Percentiles rank a stretch among this genome's conserved stretches.
These are phyloP conservation scores for Monilinia fructicola DNA, from an alignment of 2,329 filamentous ascomycete species.

Conservation along the genomic window DNA sequence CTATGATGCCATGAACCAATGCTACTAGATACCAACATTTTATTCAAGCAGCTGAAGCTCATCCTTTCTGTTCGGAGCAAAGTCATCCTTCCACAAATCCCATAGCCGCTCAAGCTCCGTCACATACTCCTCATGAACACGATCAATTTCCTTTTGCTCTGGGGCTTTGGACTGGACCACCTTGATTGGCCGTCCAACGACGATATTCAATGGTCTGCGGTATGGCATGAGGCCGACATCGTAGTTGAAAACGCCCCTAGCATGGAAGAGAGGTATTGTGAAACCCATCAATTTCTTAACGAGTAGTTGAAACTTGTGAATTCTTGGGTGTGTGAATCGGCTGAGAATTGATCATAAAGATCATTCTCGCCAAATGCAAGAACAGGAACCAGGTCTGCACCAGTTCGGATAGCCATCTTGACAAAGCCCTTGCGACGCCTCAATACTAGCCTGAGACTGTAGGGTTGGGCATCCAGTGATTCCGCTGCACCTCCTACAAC, in stretches of 20 bases:
- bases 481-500: slow-evolving; percentile 91
- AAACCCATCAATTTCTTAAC: slow-evolving; percentile 87
- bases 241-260: slow-evolving; percentile 93
- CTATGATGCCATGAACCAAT: neutral
- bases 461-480: slow-evolving; percentile 82
- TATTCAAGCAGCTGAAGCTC: slow-evolving; percentile 68
- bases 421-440: slow-evolving; percentile 87
- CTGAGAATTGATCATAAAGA: slow-evolving; percentile 85
- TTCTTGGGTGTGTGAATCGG: slow-evolving; percentile 75
- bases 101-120: slow-evolving; percentile 71
- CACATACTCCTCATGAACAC: slow-evolving; percentile 77
- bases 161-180: slow-evolving; percentile 65
- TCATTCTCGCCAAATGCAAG: slow-evolving; percentile 95
- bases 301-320: slow-evolving; percentile 80
- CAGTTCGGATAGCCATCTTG: slow-evolving; percentile 86
- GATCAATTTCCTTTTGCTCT: slow-evolving; percentile 72
- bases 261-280: slow-evolving; percentile 87
- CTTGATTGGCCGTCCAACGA: slow-evolving; percentile 79
- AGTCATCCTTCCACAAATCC: slow-evolving; percentile 76
- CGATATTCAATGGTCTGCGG: slow-evolving; percentile 80
- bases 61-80: slow-evolving; percentile 59
- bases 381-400: slow-evolving; percentile 92
- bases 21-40: neutral
- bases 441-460: slow-evolving; percentile 73
- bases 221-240: slow-evolving; percentile 97